These are phyloP conservation scores for Boletus reticulatus DNA, from an alignment of 768 basidiomycete species.

Conservation along the genomic window DNA sequence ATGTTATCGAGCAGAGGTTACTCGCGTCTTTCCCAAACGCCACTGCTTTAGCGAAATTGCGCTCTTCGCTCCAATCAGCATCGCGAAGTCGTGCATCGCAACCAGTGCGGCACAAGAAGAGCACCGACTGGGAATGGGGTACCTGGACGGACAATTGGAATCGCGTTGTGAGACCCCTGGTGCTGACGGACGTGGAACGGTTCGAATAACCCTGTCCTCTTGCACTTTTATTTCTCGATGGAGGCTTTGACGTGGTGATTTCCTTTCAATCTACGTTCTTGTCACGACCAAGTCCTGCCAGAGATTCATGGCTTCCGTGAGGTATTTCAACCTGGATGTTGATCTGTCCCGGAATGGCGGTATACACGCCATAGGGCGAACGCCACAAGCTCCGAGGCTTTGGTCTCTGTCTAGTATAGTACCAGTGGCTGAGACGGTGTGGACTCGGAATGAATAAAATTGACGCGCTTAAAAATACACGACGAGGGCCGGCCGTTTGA, in stretches of 20 bases:
- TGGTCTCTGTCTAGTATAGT: no score
- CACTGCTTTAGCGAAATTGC: constrained; percentile 46
- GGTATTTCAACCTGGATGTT: no score
- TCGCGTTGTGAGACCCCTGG: constrained; percentile 57
- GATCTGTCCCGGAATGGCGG: no score
- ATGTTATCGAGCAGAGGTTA: constrained; percentile 42
- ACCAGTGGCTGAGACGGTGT: no score
- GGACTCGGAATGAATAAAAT: no score
- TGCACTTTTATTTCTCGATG: neutral
- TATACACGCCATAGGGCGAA: no score
- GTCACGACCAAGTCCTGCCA: neutral
- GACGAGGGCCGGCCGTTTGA: neutral
- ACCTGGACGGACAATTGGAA: constrained; percentile 91
- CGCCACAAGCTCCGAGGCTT: no score
- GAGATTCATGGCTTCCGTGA: no score
- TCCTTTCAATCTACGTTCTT: neutral
- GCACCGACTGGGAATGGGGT: constrained; percentile 54
- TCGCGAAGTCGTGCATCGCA: constrained; percentile 26
- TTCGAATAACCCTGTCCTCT: constrained; percentile 12
- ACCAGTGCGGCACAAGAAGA: constrained; percentile 18
- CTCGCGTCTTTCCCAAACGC: constrained; percentile 62
- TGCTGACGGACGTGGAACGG: constrained; percentile 33
- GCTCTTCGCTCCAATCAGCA: constrained; percentile 44
- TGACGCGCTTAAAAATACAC: neutral
- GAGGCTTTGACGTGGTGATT: no score